Conservation (phyloP, 2,329 filamentous ascomycete species). For the Pseudogymnoascus sp. region DNA sequence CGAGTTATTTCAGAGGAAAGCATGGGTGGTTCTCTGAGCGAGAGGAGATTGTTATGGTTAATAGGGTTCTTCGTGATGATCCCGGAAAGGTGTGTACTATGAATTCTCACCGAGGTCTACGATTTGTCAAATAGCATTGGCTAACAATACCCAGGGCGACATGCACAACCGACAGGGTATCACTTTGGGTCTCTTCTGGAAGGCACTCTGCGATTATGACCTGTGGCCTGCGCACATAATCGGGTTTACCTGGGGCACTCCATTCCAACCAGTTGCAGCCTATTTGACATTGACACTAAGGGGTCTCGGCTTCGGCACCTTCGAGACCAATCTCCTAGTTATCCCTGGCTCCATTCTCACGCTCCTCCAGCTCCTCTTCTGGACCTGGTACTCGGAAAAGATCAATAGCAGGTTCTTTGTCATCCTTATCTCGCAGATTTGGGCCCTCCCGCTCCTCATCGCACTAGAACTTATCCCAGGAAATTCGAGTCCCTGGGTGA, state of each 20-base stretch:
- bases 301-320: slow-evolving; percentile 17
- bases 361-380: slow-evolving; percentile 29
- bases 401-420: slow-evolving; percentile 30
- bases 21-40: slow-evolving; percentile 53
- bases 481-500: slow-evolving; percentile 17
- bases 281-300: slow-evolving; percentile 17
- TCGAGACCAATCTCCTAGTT: slow-evolving; percentile 18
- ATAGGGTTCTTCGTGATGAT: slow-evolving; percentile 46
- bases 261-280: slow-evolving; percentile 11
- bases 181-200: slow-evolving; percentile 40
- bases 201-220: slow-evolving; percentile 40
- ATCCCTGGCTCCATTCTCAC: slow-evolving; percentile 13
- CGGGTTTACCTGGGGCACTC: slow-evolving; percentile 11
- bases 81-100: slow-evolving; percentile 34
- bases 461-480: slow-evolving; percentile 21
- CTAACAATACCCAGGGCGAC: slow-evolving; percentile 41
- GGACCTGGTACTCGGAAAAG: slow-evolving; percentile 36
- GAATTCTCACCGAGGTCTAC: slow-evolving; percentile 31
- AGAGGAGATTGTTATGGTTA: slow-evolving; percentile 59
- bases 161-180: slow-evolving; percentile 54
- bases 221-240: slow-evolving; percentile 39
- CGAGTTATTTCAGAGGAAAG: slow-evolving; percentile 46
- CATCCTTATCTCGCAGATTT: slow-evolving; percentile 28
- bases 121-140: slow-evolving; percentile 40
- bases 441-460: slow-evolving; percentile 31